These are phyloP conservation scores for Cryptococcus sp. DNA, from an alignment of 1,284 basidiomycete species.

Conservation along the genomic window DNA sequence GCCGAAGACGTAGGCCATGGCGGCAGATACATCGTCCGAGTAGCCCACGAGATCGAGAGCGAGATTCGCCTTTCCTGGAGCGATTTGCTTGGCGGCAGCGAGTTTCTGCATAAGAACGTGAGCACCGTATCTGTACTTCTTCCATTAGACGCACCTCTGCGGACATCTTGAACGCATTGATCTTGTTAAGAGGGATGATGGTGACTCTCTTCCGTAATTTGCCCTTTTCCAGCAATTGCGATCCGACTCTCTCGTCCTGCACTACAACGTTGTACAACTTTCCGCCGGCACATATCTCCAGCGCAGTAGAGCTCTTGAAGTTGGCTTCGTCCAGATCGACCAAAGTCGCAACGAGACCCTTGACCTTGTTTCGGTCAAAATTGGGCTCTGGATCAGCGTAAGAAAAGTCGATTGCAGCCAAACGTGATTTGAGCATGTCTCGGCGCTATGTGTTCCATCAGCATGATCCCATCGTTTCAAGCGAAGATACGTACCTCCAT, in stretches of 20 bases:
- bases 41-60: slow-evolving; percentile 88
- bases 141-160: slow-evolving; percentile 58
- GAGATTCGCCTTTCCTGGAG: slow-evolving; percentile 77
- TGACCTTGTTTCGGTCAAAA: slow-evolving; percentile 86
- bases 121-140: not conserved
- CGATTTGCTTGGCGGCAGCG: slow-evolving; percentile 70
- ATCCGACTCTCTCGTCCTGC: slow-evolving; percentile 84
- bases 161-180: slow-evolving; percentile 69
- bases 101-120: slow-evolving; percentile 63
- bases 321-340: slow-evolving; percentile 72
- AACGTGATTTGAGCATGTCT: slow-evolving; percentile 67
- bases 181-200: slow-evolving; percentile 92
- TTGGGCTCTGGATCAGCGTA: slow-evolving; percentile 75
- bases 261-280: slow-evolving; percentile 95
- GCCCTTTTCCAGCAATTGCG: slow-evolving; percentile 76
- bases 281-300: slow-evolving; percentile 90
- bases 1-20: slow-evolving; percentile 93
- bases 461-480: not conserved
- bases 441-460: slow-evolving; percentile 59
- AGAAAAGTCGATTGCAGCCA: slow-evolving; percentile 78
- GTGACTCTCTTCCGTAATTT: slow-evolving; percentile 86
- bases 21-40: slow-evolving; percentile 77
- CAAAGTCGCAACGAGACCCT: slow-evolving; percentile 88
- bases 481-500: slow-evolving; percentile 61
- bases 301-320: slow-evolving; percentile 78